Evolutionary conservation across 352 stramenopile species (phyloP), one percentile per base, ranked within the genome.

Genomic region (Globisporangium middletonii): DNA sequence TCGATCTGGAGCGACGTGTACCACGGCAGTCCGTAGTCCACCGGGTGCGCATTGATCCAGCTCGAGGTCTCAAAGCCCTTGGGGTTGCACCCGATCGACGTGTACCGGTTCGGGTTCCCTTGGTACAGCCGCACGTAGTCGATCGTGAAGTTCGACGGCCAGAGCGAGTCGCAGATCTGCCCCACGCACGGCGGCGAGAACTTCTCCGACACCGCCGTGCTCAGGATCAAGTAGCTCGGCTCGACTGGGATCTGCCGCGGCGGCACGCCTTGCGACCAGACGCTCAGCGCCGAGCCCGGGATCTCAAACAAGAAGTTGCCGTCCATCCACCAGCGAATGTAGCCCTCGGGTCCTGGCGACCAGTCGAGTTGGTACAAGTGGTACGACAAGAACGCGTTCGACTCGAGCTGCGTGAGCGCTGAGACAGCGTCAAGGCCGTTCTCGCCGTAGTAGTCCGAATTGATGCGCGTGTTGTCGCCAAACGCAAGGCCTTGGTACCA

Each of bases 211-310:
- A 99, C 90, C 9, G 96, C 97, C 2, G 93, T 98, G 79, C 98
- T 99, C 47, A 99, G 77, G 81, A 99, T 98, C 48, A 99, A 64
- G 64, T 98, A 98, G 35, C 87, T 97, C 2, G 97, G 97, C 72
- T 99, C 97, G 49, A 95, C 89, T 0, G 97, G 96, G 50, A 99
- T 95, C 68, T 81, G 72, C 18, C 83, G 79, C 27, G 86, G 86
- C 37, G 86, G 83, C 7, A 94, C 68, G 38, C 63, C 64, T 1
- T 80, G 74, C 2, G 63, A 69, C 86, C 83, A 94, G 35, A 72
- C 71, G 66, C 79, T 98, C 67, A 98, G 66, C 45, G 82, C 82
- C 7, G 82, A 64, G 4, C 89, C 91, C 0, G 86, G 78, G 50
- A 99, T 95, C 57, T 97, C 92, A 70, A 97, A 98, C 19, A 98